Evolutionary conservation across 345 rosid genomes (phyloP), one percentile per base, ranked within the genome.

Genomic region (Excoecaria cochinchinensis): DNA sequence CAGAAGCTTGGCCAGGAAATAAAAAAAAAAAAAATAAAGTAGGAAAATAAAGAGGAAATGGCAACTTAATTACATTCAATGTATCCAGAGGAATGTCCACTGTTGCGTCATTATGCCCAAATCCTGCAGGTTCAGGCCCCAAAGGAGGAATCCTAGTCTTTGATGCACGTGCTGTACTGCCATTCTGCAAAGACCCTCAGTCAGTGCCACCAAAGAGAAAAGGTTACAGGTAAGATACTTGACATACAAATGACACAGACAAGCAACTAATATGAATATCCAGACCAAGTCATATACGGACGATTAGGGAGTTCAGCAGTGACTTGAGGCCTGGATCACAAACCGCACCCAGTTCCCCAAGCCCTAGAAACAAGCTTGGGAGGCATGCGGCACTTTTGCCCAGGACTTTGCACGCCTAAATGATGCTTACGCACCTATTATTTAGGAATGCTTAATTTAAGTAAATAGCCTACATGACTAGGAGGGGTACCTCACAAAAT

Each of bases 81-180:
- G 86, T 81, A 85, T 91, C 95, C 58, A 96, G 81, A 36, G 99
- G 98, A 74, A 96, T 92, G 80, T 96, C 97, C 31, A 90, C 95
- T 0, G 97, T 92, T 5, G 97, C 98, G 74, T 88, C 97, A 51
- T 89, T 83, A 75, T 88, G 87, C 58, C 93, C 95, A 83, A 78
- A 89, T 69, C 86, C 95, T 64, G 82, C 74, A 25, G 93, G 87
- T 60, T 86, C 82, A 36, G 94, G 83, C 53, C 93, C 85, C 70
- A 86, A 73, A 0, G 87, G 79, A 75, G 94, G 89, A 74, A 84
- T 76, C 4, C 89, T 90, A 7, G 85, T 70, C 84, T 82, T 85
- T 38, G 90, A 62, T 79, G 85, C 92, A 39, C 89, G 86, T 25
- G 85, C 84, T 75, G 53, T 74, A 21, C 74, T 70, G 38, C 95